Percentiles rank a stretch among this genome's conserved stretches.
phyloP scores from a whole-genome alignment of 768 basidiomycete species.

The Pleurotus tuoliensis region DNA sequence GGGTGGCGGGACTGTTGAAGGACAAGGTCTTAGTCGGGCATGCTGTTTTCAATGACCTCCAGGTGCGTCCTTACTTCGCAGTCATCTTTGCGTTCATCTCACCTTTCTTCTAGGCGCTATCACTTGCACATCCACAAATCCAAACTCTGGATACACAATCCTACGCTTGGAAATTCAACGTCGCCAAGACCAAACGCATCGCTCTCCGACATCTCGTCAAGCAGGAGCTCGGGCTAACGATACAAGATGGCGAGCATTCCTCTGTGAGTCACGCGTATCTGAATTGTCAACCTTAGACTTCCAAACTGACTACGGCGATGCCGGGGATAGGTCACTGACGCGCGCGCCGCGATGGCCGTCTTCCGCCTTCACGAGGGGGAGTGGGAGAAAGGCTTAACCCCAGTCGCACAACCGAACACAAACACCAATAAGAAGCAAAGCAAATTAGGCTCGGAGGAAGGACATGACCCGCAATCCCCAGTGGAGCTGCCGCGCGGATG shows the following conservation, averaged over 20 bases:
- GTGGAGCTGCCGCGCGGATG: too few species aligned
- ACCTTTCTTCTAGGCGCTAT: constrained; percentile 44
- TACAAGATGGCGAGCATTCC: constrained; percentile 89
- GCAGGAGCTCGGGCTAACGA: constrained; percentile 72
- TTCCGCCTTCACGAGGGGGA: constrained; percentile 77
- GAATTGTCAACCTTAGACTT: too few species aligned
- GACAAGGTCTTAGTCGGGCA: constrained; percentile 86
- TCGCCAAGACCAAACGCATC: constrained; percentile 58
- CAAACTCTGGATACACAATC: constrained; percentile 69
- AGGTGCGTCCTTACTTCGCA: constrained; percentile 40
- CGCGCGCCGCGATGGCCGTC: constrained; percentile 92
- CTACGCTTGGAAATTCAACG: constrained; percentile 55
- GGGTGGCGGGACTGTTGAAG: constrained; percentile 71
- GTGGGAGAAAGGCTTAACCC: constrained; percentile 61
- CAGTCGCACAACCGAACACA: not conserved
- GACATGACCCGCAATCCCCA: too few species aligned
- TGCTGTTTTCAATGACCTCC: constrained; percentile 87
- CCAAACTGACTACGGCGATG: too few species aligned
- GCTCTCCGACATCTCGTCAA: constrained; percentile 80
- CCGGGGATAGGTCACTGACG: constrained; percentile 73
- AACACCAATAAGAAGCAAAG: constrained; percentile 15
- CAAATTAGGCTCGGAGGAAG: constrained; percentile 2
- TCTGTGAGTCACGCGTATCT: constrained; percentile 53
- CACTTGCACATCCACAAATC: constrained; percentile 66
- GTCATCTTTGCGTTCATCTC: not conserved